Evolutionary conservation across 2,329 filamentous ascomycete genomes (phyloP), one percentile per base, ranked within the genome.

Genomic region (Ophiostoma montium): DNA sequence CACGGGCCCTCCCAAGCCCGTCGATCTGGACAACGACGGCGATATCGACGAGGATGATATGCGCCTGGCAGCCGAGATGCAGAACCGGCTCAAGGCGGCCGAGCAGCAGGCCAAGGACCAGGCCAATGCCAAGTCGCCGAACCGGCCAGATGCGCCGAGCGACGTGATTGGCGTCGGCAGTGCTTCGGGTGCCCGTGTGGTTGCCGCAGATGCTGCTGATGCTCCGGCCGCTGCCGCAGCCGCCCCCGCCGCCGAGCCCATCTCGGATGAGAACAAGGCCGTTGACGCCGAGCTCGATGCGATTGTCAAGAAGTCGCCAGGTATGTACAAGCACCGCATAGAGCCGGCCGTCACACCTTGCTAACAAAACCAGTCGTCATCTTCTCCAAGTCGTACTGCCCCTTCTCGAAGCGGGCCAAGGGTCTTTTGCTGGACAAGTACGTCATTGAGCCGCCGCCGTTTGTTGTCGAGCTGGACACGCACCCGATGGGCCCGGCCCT

Each of bases 301-400:
- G 8, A 94, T 96, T 45, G 65, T 96, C 55, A 92, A 89, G 68
- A 83, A 80, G 60, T 80, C 86, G 3, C 88, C 90, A 15, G 82
- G 87, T 94, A 15, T 43, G 23, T 27, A 15, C 18, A 35, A 1
- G 10, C 12, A 16, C 23, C 23, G 8, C 23, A 27, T 8, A 27
- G 23, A 4, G 23, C 23, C 23, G 8, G 23, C 8, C 8, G 23
- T 27, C 8, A 4, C 8, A 8, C 4, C 23, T 27, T 10, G 15
- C 39, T 42, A 42, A 42, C 39, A 6, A 30, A 7, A 7, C 11
- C 48, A 92, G 87, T 96, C 52, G 85, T 95, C 62, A 86, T 98
- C 58, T 96, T 96, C 69, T 95, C 88, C 55, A 96, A 98, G 66
- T 78, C 84, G 1, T 95, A 90, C 67, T 98, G 92, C 65, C 87